Conservation (phyloP, 306 rosid genomes). For the Cicer bijugum region DNA sequence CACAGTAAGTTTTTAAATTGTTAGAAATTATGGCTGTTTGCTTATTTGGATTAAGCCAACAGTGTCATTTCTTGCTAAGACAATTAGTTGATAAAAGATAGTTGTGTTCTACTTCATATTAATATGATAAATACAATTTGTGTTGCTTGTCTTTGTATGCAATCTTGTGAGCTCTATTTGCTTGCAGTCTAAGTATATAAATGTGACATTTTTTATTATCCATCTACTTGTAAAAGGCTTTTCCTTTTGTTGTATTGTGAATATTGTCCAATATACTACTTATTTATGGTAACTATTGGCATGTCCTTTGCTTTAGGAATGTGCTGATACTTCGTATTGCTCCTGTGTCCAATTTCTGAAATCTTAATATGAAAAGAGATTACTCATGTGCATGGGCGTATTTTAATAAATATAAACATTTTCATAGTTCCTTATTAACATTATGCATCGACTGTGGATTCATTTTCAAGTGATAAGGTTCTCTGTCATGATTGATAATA, state of each 20-base stretch:
- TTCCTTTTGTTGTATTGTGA: conserved; percentile 35
- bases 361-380: conserved; percentile 25
- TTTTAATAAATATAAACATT: conserved; percentile 32
- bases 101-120: conserved; percentile 39
- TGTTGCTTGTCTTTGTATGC: conserved; percentile 25
- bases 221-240: conserved; percentile 27
- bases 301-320: conserved; percentile 34
- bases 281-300: conserved; percentile 44
- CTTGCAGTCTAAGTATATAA: neutral
- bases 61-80: conserved; percentile 23
- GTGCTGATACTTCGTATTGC: conserved; percentile 39
- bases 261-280: conserved; percentile 43
- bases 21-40: conserved; percentile 38
- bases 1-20: conserved; percentile 68
- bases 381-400: conserved; percentile 22
- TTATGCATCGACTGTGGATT: conserved; percentile 38
- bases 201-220: conserved; percentile 29
- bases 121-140: conserved; percentile 34
- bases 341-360: conserved; percentile 31
- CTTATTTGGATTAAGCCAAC: conserved; percentile 39
- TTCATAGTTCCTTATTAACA: conserved; percentile 39
- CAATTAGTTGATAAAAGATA: conserved; percentile 17
- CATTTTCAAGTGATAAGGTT: conserved; percentile 40
- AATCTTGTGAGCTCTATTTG: conserved; percentile 36
- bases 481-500: conserved; percentile 55